A percentile compares a stretch with the other conserved stretches of the same genome.
Conservation (phyloP, 2,329 filamentous ascomycete genomes). For the Cladophialophora immunda region DNA sequence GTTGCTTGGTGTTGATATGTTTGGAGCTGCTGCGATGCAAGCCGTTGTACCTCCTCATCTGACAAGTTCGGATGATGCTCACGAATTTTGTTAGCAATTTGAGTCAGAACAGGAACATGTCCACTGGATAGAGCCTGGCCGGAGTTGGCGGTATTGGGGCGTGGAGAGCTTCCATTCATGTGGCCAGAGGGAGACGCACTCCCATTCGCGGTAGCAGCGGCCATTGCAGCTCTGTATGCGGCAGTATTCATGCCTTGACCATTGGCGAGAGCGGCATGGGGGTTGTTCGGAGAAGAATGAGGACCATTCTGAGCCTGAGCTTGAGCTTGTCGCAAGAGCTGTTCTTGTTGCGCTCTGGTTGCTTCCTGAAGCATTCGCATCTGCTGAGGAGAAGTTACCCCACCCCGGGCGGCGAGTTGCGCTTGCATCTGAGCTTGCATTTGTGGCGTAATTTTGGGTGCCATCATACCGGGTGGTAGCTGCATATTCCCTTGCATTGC, state of each 20-base stretch:
- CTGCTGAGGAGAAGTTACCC: conserved; percentile 53
- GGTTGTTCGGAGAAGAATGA: conserved; percentile 57
- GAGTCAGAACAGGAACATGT: conserved; percentile 64
- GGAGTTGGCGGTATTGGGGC: conserved; percentile 49
- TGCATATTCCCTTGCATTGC: conserved; percentile 53
- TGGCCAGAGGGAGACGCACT: conserved; percentile 54
- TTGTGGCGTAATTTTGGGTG: conserved; percentile 64
- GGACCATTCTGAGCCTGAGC: conserved; percentile 51
- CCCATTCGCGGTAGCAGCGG: conserved; percentile 51
- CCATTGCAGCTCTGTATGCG: conserved; percentile 56
- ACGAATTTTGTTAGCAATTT: conserved; percentile 62
- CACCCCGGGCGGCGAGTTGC: conserved; percentile 59
- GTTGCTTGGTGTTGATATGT: conserved; percentile 51
- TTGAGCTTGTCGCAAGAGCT: conserved; percentile 47
- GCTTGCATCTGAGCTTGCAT: conserved; percentile 76
- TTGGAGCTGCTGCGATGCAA: conserved; percentile 62
- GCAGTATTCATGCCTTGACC: conserved; percentile 53
- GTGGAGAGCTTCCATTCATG: conserved; percentile 56
- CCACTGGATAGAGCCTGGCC: conserved; percentile 62
- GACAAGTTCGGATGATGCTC: conserved; percentile 60
- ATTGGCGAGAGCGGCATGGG: conserved; percentile 47
- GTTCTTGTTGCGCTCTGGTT: conserved; percentile 53
- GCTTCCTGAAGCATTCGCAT: conserved; percentile 58
- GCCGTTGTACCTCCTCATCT: conserved; percentile 62
- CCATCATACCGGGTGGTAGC: conserved; percentile 63